Evolutionary conservation across 2,329 filamentous ascomycete genomes (phyloP).

Genomic region (Mariannaea sp.): DNA sequence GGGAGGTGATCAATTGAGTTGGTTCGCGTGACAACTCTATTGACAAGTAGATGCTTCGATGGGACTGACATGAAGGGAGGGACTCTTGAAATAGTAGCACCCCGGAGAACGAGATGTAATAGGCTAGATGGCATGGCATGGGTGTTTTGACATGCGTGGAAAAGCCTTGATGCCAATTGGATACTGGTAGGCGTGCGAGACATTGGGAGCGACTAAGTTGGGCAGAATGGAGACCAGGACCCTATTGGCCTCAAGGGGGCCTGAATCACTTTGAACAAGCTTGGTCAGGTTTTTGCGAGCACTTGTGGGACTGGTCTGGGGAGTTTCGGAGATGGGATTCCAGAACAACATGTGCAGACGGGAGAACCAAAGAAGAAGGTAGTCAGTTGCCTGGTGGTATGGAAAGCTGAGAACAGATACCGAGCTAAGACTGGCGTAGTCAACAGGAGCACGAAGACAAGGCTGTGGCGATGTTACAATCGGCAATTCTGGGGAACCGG

Average conservation of each 20-base stretch:
- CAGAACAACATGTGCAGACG: not conserved
- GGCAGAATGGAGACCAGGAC: conserved; percentile 17
- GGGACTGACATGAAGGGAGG: not conserved
- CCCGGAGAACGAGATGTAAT: conserved; percentile 13
- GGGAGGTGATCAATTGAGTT: not conserved
- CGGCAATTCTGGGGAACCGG: too few relatives aligned
- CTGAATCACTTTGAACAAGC: conserved; percentile 7
- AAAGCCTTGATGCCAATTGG: conserved; percentile 4
- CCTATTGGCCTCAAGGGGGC: conserved; percentile 10
- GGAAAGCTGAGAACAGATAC: not conserved
- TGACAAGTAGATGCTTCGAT: not conserved
- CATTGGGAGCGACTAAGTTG: conserved; percentile 25
- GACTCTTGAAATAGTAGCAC: conserved; percentile 9
- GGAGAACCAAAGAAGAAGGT: conserved; percentile 3
- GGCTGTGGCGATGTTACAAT: not conserved
- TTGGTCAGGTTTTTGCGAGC: not conserved
- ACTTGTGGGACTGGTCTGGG: not conserved
- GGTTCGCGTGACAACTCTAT: not conserved
- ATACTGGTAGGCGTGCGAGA: conserved; percentile 25
- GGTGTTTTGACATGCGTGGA: conserved; percentile 3
- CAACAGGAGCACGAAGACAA: not conserved
- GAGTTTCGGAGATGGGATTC: not conserved
- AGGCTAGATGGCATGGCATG: conserved; percentile 18
- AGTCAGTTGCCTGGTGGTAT: not conserved
- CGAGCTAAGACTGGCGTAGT: not conserved